Conservation (phyloP, 768 basidiomycete species). For the Phanerodontia chrysosporium region DNA sequence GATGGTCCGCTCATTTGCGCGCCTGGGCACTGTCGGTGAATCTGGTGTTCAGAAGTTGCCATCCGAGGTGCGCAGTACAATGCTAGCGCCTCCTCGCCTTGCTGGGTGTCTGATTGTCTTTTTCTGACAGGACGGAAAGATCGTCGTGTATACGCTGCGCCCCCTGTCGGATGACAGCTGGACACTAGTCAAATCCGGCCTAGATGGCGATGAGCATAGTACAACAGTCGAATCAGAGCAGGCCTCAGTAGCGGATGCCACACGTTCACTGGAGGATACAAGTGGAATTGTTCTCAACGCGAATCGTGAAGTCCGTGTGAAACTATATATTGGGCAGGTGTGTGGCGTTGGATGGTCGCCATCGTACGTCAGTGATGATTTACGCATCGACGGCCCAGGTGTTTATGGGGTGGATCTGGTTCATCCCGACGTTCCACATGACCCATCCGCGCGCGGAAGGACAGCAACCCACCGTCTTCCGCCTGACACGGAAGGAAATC, state of each 20-base stretch:
- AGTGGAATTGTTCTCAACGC: conserved; percentile 59
- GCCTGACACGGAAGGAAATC: conserved; percentile 56
- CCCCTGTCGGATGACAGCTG: conserved; percentile 43
- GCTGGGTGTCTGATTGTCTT: not conserved
- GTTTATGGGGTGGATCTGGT: conserved; percentile 83
- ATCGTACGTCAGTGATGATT: not conserved
- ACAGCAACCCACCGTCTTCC: conserved; percentile 32
- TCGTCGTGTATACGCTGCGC: conserved; percentile 41
- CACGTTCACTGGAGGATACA: conserved; percentile 25
- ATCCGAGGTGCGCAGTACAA: conserved; percentile 10
- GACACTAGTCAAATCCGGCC: conserved; percentile 35
- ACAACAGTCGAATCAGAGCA: conserved; percentile 31
- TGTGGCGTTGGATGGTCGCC: conserved; percentile 1
- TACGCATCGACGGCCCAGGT: conserved; percentile 37
- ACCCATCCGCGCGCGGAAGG: conserved; percentile 35
- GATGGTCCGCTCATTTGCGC: conserved; percentile 76
- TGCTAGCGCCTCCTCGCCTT: not conserved
- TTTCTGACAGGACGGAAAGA: conserved; percentile 34
- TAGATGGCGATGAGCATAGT: conserved; percentile 20
- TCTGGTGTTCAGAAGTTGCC: conserved; percentile 29
- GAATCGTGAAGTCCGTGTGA: conserved; percentile 62
- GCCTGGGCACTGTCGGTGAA: conserved; percentile 42
- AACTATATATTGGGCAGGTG: conserved; percentile 72
- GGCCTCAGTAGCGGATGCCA: conserved; percentile 40
- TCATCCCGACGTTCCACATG: conserved; percentile 83